phyloP scores from a whole-genome alignment of 2,329 filamentous ascomycete genomes.

The Nemania serpens region DNA sequence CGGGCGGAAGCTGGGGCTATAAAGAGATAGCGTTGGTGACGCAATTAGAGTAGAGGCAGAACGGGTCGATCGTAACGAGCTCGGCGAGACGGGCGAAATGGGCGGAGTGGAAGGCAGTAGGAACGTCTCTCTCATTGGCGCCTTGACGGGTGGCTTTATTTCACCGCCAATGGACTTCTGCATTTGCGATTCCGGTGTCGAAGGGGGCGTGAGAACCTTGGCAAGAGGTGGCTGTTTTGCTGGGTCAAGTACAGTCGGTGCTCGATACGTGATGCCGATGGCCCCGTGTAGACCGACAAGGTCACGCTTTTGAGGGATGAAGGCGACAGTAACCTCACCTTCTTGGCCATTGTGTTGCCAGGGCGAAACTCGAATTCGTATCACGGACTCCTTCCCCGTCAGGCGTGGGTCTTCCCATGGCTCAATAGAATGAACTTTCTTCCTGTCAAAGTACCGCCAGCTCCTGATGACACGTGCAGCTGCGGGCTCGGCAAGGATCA shows the following conservation, averaged over 20 bases:
- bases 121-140: constrained; percentile 31
- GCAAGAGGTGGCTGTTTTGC: constrained; percentile 10
- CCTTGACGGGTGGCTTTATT: constrained; percentile 14
- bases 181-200: constrained; percentile 37
- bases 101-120: constrained; percentile 45
- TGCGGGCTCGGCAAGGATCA: constrained; percentile 68
- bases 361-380: constrained; percentile 59
- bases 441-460: constrained; percentile 70
- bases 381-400: constrained; percentile 42
- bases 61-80: constrained; percentile 41
- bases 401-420: constrained; percentile 51
- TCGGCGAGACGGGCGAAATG: constrained; percentile 40
- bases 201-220: constrained; percentile 39
- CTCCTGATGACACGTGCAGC: constrained; percentile 67
- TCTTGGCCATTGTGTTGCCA: constrained; percentile 55
- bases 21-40: constrained; percentile 29
- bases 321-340: constrained; percentile 74
- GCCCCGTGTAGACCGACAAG: constrained; percentile 66
- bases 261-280: constrained; percentile 73
- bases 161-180: constrained; percentile 9
- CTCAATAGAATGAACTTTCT: constrained; percentile 51
- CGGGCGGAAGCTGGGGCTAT: constrained; percentile 27
- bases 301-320: constrained; percentile 65
- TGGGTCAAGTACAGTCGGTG: constrained; percentile 49
- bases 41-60: constrained; percentile 44